Base-by-base conservation (phyloP, 2,329 filamentous ascomycete species). In the Fonsecaea monophora region DNA sequence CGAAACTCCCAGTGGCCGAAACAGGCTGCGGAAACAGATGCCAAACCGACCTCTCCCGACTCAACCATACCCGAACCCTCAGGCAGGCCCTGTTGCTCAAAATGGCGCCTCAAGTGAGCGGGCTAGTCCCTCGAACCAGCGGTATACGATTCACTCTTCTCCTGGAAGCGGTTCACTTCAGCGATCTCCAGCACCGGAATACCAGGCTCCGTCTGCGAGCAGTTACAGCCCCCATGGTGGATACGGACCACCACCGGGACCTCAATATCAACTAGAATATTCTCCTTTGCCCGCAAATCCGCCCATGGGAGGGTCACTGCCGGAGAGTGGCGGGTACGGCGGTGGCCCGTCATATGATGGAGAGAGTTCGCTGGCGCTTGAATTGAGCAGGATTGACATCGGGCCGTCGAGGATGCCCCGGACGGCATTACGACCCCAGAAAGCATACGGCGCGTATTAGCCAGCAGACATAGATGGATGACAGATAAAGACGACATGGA, bases 381-480 rank as follows among this genome's bases (percentile, higher is more conserved):
- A 89, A 75, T 78, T 89, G 70, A 84, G 79, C 65, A 78, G 77
- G 6, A 84, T 84, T 68, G 82, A 84, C 66, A 82, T 84, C 64
- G 82, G 82, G 5, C 70, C 71, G 21, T 70, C 66, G 30, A 66
- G 71, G 66, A 70, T 70, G 50, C 65, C 66, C 25, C 61, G 68
- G 53, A 67, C 65, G 8, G 53, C 65, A 13, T 48, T 68, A 57
- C 58, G 68, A 34, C 64, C 68, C n/a, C 37, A 57, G 38, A 60
- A 62, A 32, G 68, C 64, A 5, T 72, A 71, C 60, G 48, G 64
- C 13, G 70, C 64, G 42, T 71, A 70, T 59, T 70, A 62, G 59
- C 30, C 6, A 32, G 30, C 30, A 32, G 30, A 32, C 61, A 50
- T 53, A 48, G 21, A 25, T 30, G 45, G 30, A 32, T 32, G 30